Evolutionary conservation across 495 filamentous ascomycete species (phyloP), one percentile per base, ranked within the genome.

Genomic region (Podospora fimiseda): DNA sequence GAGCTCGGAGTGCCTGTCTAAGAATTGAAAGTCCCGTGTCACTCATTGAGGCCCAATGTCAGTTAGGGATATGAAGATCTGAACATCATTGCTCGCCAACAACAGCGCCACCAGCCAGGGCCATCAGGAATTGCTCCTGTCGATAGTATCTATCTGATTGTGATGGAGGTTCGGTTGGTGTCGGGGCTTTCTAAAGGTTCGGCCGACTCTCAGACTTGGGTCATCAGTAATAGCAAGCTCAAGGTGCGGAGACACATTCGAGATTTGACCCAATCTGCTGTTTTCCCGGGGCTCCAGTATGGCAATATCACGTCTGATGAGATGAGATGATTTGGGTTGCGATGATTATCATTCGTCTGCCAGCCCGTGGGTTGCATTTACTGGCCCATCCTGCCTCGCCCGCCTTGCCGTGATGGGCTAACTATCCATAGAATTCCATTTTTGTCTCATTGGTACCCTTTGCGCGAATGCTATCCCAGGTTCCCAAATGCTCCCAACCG

Each of bases 41-140:
- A 44, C 39, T 52, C 22, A 30, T 57, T 46, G 55, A 50, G 23
- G 55, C 50, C 55, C 55, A 53, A 57, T 52, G 46, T 52, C 43
- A 44, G 36, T 43, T 38, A n/a, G n/a, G n/a, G n/a, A n/a, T n/a
- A n/a, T n/a, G n/a, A n/a, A n/a, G n/a, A n/a, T n/a, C n/a, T n/a
- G n/a, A n/a, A n/a, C n/a, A n/a, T n/a, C n/a, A n/a, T n/a, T n/a
- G n/a, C n/a, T n/a, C n/a, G n/a, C n/a, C n/a, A n/a, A n/a, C n/a
- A n/a, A n/a, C n/a, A n/a, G n/a, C n/a, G n/a, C n/a, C n/a, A n/a
- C n/a, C n/a, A n/a, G n/a, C n/a, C n/a, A n/a, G n/a, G n/a, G n/a
- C n/a, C n/a, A n/a, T n/a, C n/a, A n/a, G n/a, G n/a, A n/a, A n/a
- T n/a, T n/a, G n/a, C n/a, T n/a, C n/a, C n/a, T n/a, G n/a, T n/a